A percentile compares a stretch with the other conserved stretches of the same genome.
Conservation (phyloP, 2,329 filamentous ascomycete genomes). For the Fusarium burgessii region DNA sequence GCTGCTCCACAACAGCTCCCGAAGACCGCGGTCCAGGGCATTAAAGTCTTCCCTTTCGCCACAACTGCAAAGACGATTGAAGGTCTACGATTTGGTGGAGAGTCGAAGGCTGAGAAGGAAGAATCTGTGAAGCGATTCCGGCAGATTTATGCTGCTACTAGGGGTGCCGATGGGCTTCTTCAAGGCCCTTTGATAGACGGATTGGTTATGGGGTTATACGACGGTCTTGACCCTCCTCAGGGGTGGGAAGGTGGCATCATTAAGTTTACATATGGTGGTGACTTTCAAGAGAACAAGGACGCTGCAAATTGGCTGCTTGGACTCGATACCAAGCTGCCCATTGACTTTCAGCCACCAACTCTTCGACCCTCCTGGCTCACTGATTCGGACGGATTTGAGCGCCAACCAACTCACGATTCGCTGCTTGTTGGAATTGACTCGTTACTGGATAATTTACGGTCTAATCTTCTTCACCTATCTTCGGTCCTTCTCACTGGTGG, state of each 20-base stretch:
- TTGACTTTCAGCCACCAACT: conserved; percentile 83
- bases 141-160: conserved; percentile 73
- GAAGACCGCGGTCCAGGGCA: conserved; percentile 70
- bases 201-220: conserved; percentile 74
- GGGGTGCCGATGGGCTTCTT: conserved; percentile 71
- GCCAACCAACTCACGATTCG: conserved; percentile 67
- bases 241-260: conserved; percentile 88
- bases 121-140: conserved; percentile 79
- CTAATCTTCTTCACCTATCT: conserved; percentile 84
- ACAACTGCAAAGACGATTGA: conserved; percentile 67
- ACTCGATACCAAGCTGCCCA: conserved; percentile 76
- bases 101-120: conserved; percentile 85
- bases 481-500: conserved; percentile 91
- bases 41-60: conserved; percentile 87
- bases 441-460: conserved; percentile 77
- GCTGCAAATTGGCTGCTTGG: conserved; percentile 78
- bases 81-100: conserved; percentile 86
- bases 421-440: conserved; percentile 86
- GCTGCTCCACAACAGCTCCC: conserved; percentile 80
- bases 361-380: conserved; percentile 70
- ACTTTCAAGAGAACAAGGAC: conserved; percentile 60
- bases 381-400: conserved; percentile 61
- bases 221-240: conserved; percentile 64
- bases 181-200: conserved; percentile 91
- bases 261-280: conserved; percentile 71